These are phyloP conservation scores for Fusarium cyanostomum DNA, from an alignment of 2,329 filamentous ascomycete genomes.

Conservation along the genomic window DNA sequence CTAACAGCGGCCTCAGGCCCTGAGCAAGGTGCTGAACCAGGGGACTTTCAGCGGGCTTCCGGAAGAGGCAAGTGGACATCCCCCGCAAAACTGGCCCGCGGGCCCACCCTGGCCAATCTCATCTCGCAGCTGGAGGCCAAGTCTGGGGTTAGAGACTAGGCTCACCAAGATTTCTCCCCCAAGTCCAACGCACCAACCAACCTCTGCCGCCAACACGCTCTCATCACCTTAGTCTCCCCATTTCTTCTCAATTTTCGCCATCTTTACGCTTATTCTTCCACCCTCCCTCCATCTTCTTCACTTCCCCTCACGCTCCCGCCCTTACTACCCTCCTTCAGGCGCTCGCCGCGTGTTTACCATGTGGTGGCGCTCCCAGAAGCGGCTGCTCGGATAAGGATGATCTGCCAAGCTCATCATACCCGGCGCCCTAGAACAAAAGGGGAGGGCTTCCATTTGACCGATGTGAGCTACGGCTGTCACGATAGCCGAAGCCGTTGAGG, in stretches of 20 bases:
- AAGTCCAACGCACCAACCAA: constrained; percentile 16
- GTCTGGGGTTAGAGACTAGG: constrained; percentile 29
- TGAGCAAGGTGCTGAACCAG: too few relatives aligned
- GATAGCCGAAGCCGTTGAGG: constrained; percentile 42
- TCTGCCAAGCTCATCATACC: background rate
- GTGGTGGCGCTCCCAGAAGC: constrained; percentile 39
- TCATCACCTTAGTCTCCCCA: background rate
- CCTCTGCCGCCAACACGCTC: constrained; percentile 11
- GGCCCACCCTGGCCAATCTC: background rate
- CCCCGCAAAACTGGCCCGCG: constrained; percentile 27
- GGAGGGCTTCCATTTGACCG: constrained; percentile 39
- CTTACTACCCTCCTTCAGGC: constrained; percentile 15
- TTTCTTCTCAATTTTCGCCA: background rate
- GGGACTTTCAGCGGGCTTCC: background rate
- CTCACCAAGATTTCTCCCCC: background rate
- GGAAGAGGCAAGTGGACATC: background rate
- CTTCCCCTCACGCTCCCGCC: constrained; percentile 12
- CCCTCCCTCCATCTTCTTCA: constrained; percentile 4
- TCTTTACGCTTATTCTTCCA: background rate
- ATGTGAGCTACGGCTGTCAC: constrained; percentile 36
- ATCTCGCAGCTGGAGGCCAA: constrained; percentile 4
- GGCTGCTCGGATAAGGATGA: constrained; percentile 5
- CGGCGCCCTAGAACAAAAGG: constrained; percentile 36
- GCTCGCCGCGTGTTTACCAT: constrained; percentile 38
- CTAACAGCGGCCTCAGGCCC: constrained; percentile 6